Evolutionary conservation across 2,329 filamentous ascomycete species (phyloP).

Genomic region (Pestalotiopsis sp.): DNA sequence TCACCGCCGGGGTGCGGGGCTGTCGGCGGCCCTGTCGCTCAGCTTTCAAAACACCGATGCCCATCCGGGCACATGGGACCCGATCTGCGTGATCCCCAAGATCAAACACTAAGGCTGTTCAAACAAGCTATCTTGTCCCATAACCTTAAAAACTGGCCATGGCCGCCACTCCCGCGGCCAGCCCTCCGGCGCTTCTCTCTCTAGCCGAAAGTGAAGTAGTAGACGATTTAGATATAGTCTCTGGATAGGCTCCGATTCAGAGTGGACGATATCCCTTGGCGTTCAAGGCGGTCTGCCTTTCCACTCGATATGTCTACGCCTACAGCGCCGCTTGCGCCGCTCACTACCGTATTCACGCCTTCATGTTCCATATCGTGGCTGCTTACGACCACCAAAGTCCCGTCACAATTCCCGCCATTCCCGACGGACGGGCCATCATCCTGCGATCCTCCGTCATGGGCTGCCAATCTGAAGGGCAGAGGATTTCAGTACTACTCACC

Average conservation of each 20-base stretch:
- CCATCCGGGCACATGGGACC: slow-evolving; percentile 7
- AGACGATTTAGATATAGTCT: background rate
- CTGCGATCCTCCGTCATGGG: slow-evolving; percentile 40
- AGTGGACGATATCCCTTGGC: slow-evolving; percentile 3
- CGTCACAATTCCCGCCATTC: slow-evolving; percentile 41
- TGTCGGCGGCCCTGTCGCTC: background rate
- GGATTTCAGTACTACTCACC: slow-evolving; percentile 45
- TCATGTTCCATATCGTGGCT: slow-evolving; percentile 42
- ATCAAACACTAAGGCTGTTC: background rate
- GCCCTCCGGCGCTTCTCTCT: background rate
- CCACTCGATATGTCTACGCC: slow-evolving; percentile 7
- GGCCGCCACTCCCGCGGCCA: background rate
- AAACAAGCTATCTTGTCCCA: background rate
- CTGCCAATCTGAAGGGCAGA: slow-evolving; percentile 32
- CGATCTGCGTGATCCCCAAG: slow-evolving; percentile 4
- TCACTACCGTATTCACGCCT: slow-evolving; percentile 44
- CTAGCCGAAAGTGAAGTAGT: background rate
- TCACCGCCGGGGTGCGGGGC: slow-evolving; percentile 2
- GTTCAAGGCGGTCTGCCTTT: background rate
- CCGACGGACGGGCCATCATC: slow-evolving; percentile 32
- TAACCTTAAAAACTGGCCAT: slow-evolving; percentile 8
- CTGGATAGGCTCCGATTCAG: background rate
- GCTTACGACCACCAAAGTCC: slow-evolving; percentile 38
- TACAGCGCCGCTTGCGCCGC: slow-evolving; percentile 35
- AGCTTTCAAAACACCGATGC: slow-evolving; percentile 2